phyloP scores from a whole-genome alignment of 1,139 yeast genomes.

The Pichia sp. region DNA sequence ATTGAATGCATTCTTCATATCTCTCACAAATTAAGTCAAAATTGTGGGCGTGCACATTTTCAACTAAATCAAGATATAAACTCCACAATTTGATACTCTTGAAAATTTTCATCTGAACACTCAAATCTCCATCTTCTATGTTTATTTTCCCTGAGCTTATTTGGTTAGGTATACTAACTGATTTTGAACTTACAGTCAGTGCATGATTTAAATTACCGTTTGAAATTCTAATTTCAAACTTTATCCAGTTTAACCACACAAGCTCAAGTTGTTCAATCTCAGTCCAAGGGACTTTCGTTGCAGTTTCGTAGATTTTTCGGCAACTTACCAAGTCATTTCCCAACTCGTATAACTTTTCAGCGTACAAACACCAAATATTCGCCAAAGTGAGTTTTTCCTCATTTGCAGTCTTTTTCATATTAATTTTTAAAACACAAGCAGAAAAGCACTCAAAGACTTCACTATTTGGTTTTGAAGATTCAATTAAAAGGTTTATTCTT shows the following conservation, averaged over 20 bases:
- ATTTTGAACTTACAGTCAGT: slow-evolving; percentile 41
- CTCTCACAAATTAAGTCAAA: slow-evolving; percentile 34
- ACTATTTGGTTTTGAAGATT: slow-evolving; percentile 25
- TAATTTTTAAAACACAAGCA: slow-evolving; percentile 57
- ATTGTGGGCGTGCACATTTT: slow-evolving; percentile 33
- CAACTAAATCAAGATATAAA: slow-evolving; percentile 65
- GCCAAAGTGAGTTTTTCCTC: slow-evolving; percentile 32
- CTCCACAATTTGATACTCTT: slow-evolving; percentile 64
- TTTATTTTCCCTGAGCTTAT: slow-evolving; percentile 22
- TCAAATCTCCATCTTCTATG: slow-evolving; percentile 35
- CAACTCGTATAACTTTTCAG: slow-evolving; percentile 46
- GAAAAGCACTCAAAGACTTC: slow-evolving; percentile 51
- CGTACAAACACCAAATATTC: slow-evolving; percentile 63
- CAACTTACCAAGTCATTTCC: slow-evolving; percentile 17
- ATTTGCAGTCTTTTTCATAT: slow-evolving; percentile 43
- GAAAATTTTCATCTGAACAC: slow-evolving; percentile 43
- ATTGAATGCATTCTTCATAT: slow-evolving; percentile 52
- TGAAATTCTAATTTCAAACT: slow-evolving; percentile 41
- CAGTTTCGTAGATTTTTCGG: slow-evolving; percentile 44
- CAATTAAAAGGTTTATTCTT: slow-evolving; percentile 34
- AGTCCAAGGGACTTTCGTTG: slow-evolving; percentile 63
- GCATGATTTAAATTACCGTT: slow-evolving; percentile 44
- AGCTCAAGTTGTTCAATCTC: slow-evolving; percentile 57
- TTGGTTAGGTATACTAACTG: slow-evolving; percentile 37
- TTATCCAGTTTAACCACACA: slow-evolving; percentile 69